Evolutionary conservation across 495 filamentous ascomycete genomes (phyloP).

Genomic region (Talaromyces wortmannii): DNA sequence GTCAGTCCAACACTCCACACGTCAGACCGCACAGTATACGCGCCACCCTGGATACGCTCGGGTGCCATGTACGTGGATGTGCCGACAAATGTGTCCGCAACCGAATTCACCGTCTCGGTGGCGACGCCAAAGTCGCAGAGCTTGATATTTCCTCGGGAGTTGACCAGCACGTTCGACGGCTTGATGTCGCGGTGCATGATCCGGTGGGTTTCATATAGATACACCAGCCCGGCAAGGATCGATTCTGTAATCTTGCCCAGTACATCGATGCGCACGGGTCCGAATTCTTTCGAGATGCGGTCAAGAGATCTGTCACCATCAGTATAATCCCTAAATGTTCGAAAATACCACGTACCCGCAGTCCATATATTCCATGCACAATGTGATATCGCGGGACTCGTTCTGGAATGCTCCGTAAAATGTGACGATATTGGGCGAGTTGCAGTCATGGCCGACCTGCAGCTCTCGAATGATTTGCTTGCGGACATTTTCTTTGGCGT

Average conservation of each 20-base stretch:
- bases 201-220: constrained; percentile 87
- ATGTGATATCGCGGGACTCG: constrained; percentile 89
- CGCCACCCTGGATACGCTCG: constrained; percentile 91
- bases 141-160: constrained; percentile 90
- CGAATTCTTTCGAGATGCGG: constrained; percentile 86
- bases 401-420: constrained; percentile 98
- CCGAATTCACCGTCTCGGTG: constrained; percentile 91
- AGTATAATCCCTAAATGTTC: constrained; percentile 13
- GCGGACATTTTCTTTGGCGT: constrained; percentile 92
- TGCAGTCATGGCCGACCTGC: constrained; percentile 97
- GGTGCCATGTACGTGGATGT: constrained; percentile 99
- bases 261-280: constrained; percentile 94
- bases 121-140: constrained; percentile 97
- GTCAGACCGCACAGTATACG: constrained; percentile 96
- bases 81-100: constrained; percentile 96
- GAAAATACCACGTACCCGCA: constrained; percentile 65
- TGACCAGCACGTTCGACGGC: constrained; percentile 93
- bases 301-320: constrained; percentile 72
- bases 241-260: constrained; percentile 98
- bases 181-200: constrained; percentile 99
- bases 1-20: constrained; percentile 98
- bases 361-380: constrained; percentile 99
- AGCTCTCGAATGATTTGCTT: constrained; percentile 94
- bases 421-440: constrained; percentile 90
- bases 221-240: constrained; percentile 87